Evolutionary conservation across 2,329 filamentous ascomycete species (phyloP), one percentile per base, ranked within the genome.

Genomic region (Claviceps humidiphila): DNA sequence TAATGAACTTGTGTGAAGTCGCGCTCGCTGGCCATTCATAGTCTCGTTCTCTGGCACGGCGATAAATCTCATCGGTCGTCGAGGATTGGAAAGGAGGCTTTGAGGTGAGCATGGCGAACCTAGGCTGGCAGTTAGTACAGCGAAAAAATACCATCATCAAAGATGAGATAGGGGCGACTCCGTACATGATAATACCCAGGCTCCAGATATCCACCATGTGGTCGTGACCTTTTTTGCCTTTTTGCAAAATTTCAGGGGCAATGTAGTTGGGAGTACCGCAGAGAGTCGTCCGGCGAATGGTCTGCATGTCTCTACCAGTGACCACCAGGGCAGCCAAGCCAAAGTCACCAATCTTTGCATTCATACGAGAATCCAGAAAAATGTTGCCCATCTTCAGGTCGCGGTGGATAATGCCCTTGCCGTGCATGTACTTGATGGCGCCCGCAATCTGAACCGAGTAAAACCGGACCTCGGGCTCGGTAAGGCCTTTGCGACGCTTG

Each of bases 181-280:
- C 82, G 73, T 72, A 90, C 83, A 94, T 89, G 65, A 98, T 98
- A 59, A 98, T 93, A 20, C 94, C 93, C 64, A 98, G 76, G 45
- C 91, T 95, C 94, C 94, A 98, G 52, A 98, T 87, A 65, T 98
- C 93, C 3, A 98, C 93, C 74, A 94, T 95, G 65, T 97, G 90
- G 59, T 95, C 93, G 65, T 98, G 93, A 0, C 93, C 93, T 61
- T 91, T 89, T 64, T 88, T 93, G 38, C 86, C 88, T 73, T 93
- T 95, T 63, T 95, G 88, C 50, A 98, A 71, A 56, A 98, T 95
- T 64, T 98, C 93, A 0, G 93, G 93, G 0, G 93, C 93, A 60
- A 98, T 95, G 66, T 98, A 98, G 68, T 98, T 98, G 1, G 93
- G 93, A 4, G 93, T 98, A 54, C 93, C 93, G 61, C 93, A 98